Base-by-base conservation (phyloP, 2,329 filamentous ascomycete genomes). In the Sporothrix inflata region DNA sequence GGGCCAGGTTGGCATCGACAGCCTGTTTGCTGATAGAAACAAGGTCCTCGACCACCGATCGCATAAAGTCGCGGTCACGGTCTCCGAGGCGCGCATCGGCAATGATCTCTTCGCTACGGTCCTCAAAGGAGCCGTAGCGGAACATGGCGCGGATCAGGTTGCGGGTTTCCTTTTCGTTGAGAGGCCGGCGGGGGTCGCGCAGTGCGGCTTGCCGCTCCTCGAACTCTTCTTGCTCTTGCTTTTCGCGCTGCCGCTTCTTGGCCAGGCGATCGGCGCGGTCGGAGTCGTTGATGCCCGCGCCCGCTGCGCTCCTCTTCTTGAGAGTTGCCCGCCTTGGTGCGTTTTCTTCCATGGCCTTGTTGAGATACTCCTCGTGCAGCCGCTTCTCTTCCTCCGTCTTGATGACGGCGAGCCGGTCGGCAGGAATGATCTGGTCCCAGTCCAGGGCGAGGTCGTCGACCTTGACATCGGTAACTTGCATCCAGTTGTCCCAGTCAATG, bases 371-470 rank as follows among this genome's bases (percentile, higher is more conserved):
- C 16, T 94, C 93, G 71, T 97, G 90, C 71, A 92, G 89, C 78
- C 92, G 92, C 80, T 91, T 90, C 76, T 97, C 92, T 78, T 98
- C 95, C 68, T 97, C 93, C 0, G 90, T 91, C 80, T 97, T 97
- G 82, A 98, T 92, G 73, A 90, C 91, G 19, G 94, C 94, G 21
- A 99, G 87, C 78, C 97, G 91, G 8, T 97, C 94, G 73, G 94
- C 94, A 0, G 96, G 97, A 76, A 99, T 98, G 77, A 99, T 99
- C 76, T 98, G 92, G 78, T 99, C 96, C 96, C 96, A 99, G 76
- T 97, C 94, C 34, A 98, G 90, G 75, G 85, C 83, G 66, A 89
- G 84, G 68, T 90, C 87, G 73, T 98, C 93, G 30, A 98, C 92
- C 82, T 98, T 98, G 81, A 98, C 95, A 81, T 99, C 96, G 0